Evolutionary conservation across 192 early-diverging fungal genomes (phyloP), one percentile per base, ranked within the genome.

Genomic region (Dispira simplex): DNA sequence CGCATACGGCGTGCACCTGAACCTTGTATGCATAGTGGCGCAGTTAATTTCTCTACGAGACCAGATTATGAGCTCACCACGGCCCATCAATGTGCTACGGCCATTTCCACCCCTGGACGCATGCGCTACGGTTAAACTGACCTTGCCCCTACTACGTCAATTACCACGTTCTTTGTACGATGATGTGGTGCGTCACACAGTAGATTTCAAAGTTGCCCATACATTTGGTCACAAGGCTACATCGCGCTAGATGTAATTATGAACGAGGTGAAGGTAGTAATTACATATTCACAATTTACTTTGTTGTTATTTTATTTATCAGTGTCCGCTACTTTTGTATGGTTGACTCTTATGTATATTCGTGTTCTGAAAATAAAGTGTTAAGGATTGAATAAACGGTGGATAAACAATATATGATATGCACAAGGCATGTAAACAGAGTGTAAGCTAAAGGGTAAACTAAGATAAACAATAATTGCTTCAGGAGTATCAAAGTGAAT

Each of bases 1-100:
- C 59, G 85, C 90, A 0, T 94, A 81, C 66, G 95, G 95, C 26
- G 79, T 93, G 54, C 95, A 98, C 74, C 73, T 98, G 51, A 95
- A 96, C 66, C 85, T 98, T 39, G 70, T 98, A 12, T 90, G 85
- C 73, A 85, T 95, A 46, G 84, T 95, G 54, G 84, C 88, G 46
- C 91, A 91, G 66, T 64, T 98, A 55, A 67, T 90, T 10, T 59
- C 84, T 32, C 88, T 93, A 65, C 79, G 90, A 20, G 75, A 80
- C 62, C 79, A 93, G 47, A 74, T 95, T 11, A 63, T 95, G 47
- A 72, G 65, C n/a, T 76, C 77, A n/a, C 25, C 77, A 53, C 87
- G 84, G 86, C 54, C 54, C 54, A 56, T 56, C 11, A 56, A 28
- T 26, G 12, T 14, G 13, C 21, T 56, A 13, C 54, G 54, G 13